phyloP scores from a whole-genome alignment of 1,139 yeast species.

The Kodamaea derodonti region DNA sequence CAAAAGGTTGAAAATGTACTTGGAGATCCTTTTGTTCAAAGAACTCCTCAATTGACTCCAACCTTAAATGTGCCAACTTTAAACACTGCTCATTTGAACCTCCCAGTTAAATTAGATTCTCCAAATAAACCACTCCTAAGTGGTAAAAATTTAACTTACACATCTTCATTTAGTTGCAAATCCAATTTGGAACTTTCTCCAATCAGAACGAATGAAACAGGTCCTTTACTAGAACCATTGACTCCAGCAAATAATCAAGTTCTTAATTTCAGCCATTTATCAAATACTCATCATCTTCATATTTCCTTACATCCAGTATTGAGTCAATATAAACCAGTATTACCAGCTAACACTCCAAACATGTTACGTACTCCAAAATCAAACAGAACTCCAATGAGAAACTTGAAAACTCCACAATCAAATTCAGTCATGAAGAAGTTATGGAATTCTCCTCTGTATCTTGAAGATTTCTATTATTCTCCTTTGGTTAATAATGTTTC shows the following conservation, averaged over 20 bases:
- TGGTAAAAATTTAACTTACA: slow-evolving; percentile 42
- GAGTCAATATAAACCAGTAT: slow-evolving; percentile 8
- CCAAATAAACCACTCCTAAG: slow-evolving; percentile 41
- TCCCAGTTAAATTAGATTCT: slow-evolving; percentile 18
- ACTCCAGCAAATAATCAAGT: slow-evolving; percentile 36
- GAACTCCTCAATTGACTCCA: slow-evolving; percentile 1
- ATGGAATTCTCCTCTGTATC: slow-evolving; percentile 63
- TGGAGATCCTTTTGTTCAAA: slow-evolving; percentile 14
- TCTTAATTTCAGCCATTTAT: slow-evolving; percentile 2
- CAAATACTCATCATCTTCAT: slow-evolving; percentile 3
- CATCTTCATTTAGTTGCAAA: slow-evolving; percentile 63
- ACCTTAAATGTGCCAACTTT: slow-evolving; percentile 1
- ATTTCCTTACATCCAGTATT: slow-evolving; percentile 7
- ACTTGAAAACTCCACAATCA: slow-evolving; percentile 41
- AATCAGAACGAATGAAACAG: slow-evolving; percentile 51
- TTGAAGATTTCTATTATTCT: slow-evolving; percentile 64
- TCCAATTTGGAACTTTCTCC: slow-evolving; percentile 65
- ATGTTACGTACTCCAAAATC: slow-evolving; percentile 29
- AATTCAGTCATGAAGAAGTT: slow-evolving; percentile 44
- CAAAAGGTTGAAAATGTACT: slow-evolving; percentile 9
- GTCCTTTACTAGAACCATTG: slow-evolving; percentile 59
- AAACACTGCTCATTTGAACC: slow-evolving; percentile 22
- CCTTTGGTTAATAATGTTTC: slow-evolving; percentile 35
- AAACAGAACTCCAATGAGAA: slow-evolving; percentile 37
- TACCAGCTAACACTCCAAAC: slow-evolving; percentile 3